These are phyloP conservation scores for Penicillium herquei DNA, from an alignment of 495 filamentous ascomycete species.

Conservation along the genomic window DNA sequence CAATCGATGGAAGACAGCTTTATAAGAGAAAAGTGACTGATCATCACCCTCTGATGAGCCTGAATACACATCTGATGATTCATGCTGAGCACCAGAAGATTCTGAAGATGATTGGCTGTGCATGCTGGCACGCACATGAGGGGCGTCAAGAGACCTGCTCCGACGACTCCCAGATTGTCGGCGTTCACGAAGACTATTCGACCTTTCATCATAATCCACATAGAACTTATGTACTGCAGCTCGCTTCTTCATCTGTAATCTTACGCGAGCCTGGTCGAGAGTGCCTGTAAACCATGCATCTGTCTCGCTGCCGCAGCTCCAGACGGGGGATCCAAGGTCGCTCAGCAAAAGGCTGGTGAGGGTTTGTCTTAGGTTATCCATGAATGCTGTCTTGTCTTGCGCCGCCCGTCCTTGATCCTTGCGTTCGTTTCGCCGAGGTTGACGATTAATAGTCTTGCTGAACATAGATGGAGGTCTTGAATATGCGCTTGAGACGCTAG, in stretches of 20 bases:
- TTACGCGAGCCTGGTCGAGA: constrained; percentile 73
- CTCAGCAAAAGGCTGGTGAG: constrained; percentile 84
- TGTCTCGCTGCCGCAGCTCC: constrained; percentile 83
- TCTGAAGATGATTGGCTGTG: background rate
- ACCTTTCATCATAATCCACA: constrained; percentile 38
- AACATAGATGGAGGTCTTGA: constrained; percentile 46
- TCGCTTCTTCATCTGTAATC: constrained; percentile 66
- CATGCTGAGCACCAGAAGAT: background rate
- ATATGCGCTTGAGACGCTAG: constrained; percentile 56
- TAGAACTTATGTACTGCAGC: constrained; percentile 50
- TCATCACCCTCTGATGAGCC: constrained; percentile 6
- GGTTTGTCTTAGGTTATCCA: constrained; percentile 72
- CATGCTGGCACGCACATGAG: constrained; percentile 1
- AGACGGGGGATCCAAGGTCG: constrained; percentile 82
- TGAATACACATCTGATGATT: background rate
- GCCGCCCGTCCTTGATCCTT: constrained; percentile 47
- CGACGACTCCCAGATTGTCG: constrained; percentile 24
- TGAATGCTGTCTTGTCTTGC: constrained; percentile 62
- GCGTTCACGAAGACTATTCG: constrained; percentile 22
- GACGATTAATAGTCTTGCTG: constrained; percentile 35
- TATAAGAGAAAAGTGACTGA: constrained; percentile 60
- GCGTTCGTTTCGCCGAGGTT: constrained; percentile 35
- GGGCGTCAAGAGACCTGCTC: constrained; percentile 35
- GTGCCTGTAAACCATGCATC: constrained; percentile 82
- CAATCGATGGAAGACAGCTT: constrained; percentile 72